Percentiles rank a stretch among this genome's conserved stretches.
Evolutionary conservation across 768 basidiomycete genomes (phyloP).

Genomic region (Coprinopsis sp.): DNA sequence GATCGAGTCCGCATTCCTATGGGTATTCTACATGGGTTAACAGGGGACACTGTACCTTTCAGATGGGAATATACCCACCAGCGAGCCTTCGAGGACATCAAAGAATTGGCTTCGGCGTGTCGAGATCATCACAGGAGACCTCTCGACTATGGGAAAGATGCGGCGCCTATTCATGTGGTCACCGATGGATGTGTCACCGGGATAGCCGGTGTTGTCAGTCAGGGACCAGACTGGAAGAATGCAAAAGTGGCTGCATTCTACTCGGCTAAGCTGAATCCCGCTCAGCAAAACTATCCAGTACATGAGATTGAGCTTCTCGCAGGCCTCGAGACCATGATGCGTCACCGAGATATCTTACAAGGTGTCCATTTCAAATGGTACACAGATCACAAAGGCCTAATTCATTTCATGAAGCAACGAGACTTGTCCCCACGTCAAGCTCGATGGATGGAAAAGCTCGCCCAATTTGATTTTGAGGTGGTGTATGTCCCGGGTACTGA

Average conservation of each 20-base stretch:
- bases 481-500: constrained; percentile 23
- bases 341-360: too few relatives aligned
- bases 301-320: too few relatives aligned
- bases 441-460: constrained; percentile 29
- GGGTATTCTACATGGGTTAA: constrained; percentile 20
- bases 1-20: constrained; percentile 23
- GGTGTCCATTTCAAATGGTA: constrained; percentile 19
- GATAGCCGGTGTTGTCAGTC: constrained; percentile 18
- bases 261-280: constrained; percentile 24
- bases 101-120: constrained; percentile 11
- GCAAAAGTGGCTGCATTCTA: constrained; percentile 27
- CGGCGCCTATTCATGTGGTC: constrained; percentile 20
- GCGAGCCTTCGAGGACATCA: constrained; percentile 27
- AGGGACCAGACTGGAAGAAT: constrained; percentile 21
- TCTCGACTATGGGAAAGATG: constrained; percentile 14
- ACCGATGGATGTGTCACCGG: constrained; percentile 25
- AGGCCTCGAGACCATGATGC: too few relatives aligned
- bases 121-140: constrained; percentile 14
- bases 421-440: constrained; percentile 28
- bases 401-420: constrained; percentile 23
- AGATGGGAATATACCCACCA: constrained; percentile 17
- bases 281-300: constrained; percentile 31
- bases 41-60: constrained; percentile 12
- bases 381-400: constrained; percentile 27
- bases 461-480: constrained; percentile 16